Evolutionary conservation across 2,329 filamentous ascomycete genomes (phyloP).

Genomic region (Colletotrichum tabaci): DNA sequence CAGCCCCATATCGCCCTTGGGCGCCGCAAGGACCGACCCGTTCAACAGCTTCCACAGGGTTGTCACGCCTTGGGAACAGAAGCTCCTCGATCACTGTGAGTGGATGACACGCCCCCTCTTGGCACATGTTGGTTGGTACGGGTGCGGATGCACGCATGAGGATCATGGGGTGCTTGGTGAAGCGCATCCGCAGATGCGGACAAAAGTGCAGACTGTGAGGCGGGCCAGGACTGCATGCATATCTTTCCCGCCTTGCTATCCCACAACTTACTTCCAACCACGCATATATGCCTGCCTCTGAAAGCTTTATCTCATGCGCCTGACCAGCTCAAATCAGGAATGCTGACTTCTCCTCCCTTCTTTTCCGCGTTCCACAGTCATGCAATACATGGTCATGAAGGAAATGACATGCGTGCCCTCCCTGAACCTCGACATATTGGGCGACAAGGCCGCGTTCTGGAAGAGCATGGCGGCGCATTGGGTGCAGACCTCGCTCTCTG

Average conservation of each 20-base stretch:
- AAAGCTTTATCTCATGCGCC: background rate
- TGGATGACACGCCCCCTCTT: background rate
- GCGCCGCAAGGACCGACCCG: slow-evolving; percentile 38
- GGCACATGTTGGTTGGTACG: too few relatives aligned
- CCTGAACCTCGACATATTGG: slow-evolving; percentile 5
- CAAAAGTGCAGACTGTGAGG: background rate
- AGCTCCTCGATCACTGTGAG: slow-evolving; percentile 44
- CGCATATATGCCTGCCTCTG: background rate
- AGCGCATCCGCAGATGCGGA: background rate
- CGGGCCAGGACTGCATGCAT: background rate
- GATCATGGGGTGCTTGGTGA: background rate
- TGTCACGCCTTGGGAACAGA: slow-evolving; percentile 28
- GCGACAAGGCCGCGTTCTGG: slow-evolving; percentile 35
- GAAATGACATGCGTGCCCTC: slow-evolving; percentile 31
- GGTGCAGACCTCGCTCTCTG: slow-evolving; percentile 42
- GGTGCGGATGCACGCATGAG: too few relatives aligned
- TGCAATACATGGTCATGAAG: slow-evolving; percentile 7
- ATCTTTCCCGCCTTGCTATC: too few relatives aligned
- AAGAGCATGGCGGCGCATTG: slow-evolving; percentile 38
- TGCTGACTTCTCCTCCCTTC: background rate
- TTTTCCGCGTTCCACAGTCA: background rate
- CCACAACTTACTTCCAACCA: too few relatives aligned
- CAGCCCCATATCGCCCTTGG: background rate
- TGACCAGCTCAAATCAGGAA: background rate
- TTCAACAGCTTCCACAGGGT: slow-evolving; percentile 33